Conservation (phyloP, 345 rosid species). For the Eucalyptus curtisii region DNA sequence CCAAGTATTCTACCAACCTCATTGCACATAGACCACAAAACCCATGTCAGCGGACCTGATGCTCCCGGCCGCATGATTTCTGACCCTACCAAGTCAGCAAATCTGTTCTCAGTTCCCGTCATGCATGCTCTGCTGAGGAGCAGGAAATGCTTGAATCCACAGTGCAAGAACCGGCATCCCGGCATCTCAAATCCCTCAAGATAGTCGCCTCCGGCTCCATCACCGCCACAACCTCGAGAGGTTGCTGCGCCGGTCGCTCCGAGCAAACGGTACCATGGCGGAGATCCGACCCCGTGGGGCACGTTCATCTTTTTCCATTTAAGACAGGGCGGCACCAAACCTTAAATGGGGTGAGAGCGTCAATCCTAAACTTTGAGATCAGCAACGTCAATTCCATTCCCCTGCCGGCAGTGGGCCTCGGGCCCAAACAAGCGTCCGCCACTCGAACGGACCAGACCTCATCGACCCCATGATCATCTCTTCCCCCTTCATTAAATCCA, state of each 20-base stretch:
- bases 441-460: background rate
- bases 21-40: fast-evolving
- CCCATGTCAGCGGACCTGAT: too few relatives aligned
- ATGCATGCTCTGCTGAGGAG: background rate
- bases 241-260: background rate
- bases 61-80: too few relatives aligned
- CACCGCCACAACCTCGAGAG: background rate
- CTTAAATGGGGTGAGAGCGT: background rate
- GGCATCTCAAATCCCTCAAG: too few relatives aligned
- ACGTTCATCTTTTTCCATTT: background rate
- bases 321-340: background rate
- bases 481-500: background rate
- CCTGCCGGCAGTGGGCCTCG: background rate
- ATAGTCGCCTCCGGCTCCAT: background rate
- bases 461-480: background rate
- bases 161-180: too few relatives aligned
- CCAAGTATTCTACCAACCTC: background rate
- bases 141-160: too few relatives aligned
- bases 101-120: background rate
- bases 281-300: background rate
- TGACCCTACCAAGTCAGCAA: background rate
- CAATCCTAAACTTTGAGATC: background rate
- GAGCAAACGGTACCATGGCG: background rate
- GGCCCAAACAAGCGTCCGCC: background rate
- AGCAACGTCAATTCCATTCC: background rate